A percentile compares a stretch with the other conserved stretches of the same genome.
Evolutionary conservation across 352 stramenopile species (phyloP).

Genomic region (Achlya hypogyna): DNA sequence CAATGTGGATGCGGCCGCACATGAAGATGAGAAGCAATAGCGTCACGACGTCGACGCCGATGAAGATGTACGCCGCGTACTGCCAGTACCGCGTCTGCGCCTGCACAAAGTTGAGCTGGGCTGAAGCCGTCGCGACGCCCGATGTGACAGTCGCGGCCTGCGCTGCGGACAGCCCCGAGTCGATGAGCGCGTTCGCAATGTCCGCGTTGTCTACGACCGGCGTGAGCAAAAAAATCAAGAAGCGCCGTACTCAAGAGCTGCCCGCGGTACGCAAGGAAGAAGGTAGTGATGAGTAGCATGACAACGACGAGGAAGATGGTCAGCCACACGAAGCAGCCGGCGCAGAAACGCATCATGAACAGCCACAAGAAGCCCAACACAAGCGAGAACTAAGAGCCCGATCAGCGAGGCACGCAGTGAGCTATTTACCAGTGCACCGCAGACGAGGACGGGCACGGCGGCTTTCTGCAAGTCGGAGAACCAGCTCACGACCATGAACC

Average conservation of each 20-base stretch:
- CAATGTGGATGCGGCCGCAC: slow-evolving; percentile 72
- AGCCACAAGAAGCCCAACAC: slow-evolving; percentile 67
- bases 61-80: slow-evolving; percentile 70
- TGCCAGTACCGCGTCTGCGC: slow-evolving; percentile 60
- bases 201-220: slow-evolving; percentile 2
- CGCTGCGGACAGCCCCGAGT: slow-evolving; percentile 37
- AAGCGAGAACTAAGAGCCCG: slow-evolving; percentile 24
- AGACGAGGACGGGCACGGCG: slow-evolving; percentile 65
- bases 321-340: slow-evolving; percentile 72
- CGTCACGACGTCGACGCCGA: slow-evolving; percentile 45
- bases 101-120: slow-evolving; percentile 25
- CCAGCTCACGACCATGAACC: slow-evolving; percentile 61
- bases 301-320: slow-evolving; percentile 50
- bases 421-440: slow-evolving; percentile 38
- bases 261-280: slow-evolving; percentile 72
- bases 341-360: slow-evolving; percentile 60
- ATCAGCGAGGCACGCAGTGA: neutral
- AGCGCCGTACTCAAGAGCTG: slow-evolving; percentile 34
- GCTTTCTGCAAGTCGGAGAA: slow-evolving; percentile 73
- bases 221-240: neutral
- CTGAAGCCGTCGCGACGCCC: slow-evolving; percentile 47
- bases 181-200: slow-evolving; percentile 26
- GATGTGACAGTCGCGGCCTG: slow-evolving; percentile 33
- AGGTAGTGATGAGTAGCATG: slow-evolving; percentile 59
- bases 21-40: slow-evolving; percentile 71